Evolutionary conservation across 768 basidiomycete genomes (phyloP).

Genomic region (Mycena polygramma): DNA sequence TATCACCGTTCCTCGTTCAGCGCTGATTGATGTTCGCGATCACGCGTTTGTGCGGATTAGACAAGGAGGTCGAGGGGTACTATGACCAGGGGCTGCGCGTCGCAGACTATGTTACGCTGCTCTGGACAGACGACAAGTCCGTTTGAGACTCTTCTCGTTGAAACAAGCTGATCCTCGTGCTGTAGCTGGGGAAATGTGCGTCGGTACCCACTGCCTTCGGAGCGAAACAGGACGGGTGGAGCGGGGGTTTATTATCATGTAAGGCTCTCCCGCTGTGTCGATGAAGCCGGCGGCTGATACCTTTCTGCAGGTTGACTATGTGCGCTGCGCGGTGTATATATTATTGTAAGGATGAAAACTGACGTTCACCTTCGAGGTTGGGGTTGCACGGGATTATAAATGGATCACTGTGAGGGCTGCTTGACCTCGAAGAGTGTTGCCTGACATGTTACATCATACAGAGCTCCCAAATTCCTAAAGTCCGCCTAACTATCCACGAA

Average conservation of each 20-base stretch:
- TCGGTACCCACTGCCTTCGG: constrained; percentile 65
- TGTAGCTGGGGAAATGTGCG: constrained; percentile 78
- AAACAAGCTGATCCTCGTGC: not conserved
- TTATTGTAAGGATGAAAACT: not conserved
- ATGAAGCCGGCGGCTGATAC: not conserved
- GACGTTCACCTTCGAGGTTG: constrained; percentile 57
- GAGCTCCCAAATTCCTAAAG: constrained; percentile 69
- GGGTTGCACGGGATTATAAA: constrained; percentile 76
- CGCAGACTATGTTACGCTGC: constrained; percentile 73
- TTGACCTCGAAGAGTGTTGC: not conserved
- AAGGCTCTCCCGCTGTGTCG: constrained; percentile 31
- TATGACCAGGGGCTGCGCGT: constrained; percentile 74
- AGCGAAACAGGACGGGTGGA: constrained; percentile 74
- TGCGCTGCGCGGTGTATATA: constrained; percentile 36
- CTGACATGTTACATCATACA: constrained; percentile 39
- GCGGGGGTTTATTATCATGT: constrained; percentile 81
- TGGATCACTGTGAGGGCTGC: constrained; percentile 67
- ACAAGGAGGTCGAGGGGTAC: constrained; percentile 76
- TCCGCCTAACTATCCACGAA: constrained; percentile 18
- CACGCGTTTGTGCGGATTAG: constrained; percentile 38
- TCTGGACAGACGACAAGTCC: constrained; percentile 83
- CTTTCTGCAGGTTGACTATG: constrained; percentile 60
- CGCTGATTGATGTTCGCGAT: too few species aligned
- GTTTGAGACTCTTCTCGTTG: constrained; percentile 28
- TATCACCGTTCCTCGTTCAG: not conserved